Base-by-base conservation (phyloP, 345 rosid genomes). In the Passiflora organensis region DNA sequence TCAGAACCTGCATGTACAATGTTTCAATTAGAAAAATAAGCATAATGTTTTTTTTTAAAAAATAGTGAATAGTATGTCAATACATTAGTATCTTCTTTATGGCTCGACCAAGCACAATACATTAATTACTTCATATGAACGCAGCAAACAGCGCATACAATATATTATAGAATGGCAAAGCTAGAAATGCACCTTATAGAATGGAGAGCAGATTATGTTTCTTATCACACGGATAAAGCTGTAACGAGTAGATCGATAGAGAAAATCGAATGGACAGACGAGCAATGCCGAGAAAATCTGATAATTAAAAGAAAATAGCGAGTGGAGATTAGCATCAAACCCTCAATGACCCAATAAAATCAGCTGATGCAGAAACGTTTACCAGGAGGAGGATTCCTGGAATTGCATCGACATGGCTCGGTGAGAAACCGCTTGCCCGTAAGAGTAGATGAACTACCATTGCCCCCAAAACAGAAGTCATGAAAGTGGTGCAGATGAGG, bases 301-400 rank as follows among this genome's bases (percentile, higher is more conserved):
- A 32, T 11, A 61, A 49, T n/a, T n/a, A n/a, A n/a, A n/a, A n/a
- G 39, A 15, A 17, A 21, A 9, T 17, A 28, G 34, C 34, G 34
- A 8, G 8, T 28, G 34, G n/a, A n/a, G n/a, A n/a, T 28, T 22
- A 1, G 43, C 23, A 2, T 21, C 46, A 0, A 14, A 39, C 10
- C n/a, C n/a, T n/a, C n/a, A n/a, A n/a, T n/a, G n/a, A n/a, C n/a
- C n/a, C n/a, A n/a, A n/a, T n/a, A n/a, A n/a, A n/a, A n/a, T n/a
- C n/a, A n/a, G n/a, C n/a, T n/a, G 17, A 24, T 15, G 13, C 1
- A 44, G 10, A 4, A 44, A 23, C 3, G 60, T 68, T 51, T 59
- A 91, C 96, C 61, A 86, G 55, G 51, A 89, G 83, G 65, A 93
- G 79, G 64, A 86, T 51, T 73, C 91, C 95, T 2, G 99, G 99